phyloP scores from a whole-genome alignment of 1,139 yeast genomes.

The Hansenula lynferdii region DNA sequence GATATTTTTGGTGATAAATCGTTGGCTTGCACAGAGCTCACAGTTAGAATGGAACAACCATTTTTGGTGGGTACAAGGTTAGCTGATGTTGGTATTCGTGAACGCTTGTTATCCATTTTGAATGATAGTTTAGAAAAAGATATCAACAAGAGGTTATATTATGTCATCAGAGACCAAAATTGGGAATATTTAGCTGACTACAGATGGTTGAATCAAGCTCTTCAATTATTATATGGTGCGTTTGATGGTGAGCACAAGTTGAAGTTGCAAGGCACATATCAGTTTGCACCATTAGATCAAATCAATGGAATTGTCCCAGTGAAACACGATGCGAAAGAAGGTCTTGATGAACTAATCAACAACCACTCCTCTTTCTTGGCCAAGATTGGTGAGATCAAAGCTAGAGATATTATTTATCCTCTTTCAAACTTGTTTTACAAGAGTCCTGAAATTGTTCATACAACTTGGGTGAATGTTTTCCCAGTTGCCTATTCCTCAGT shows the following conservation, averaged over 20 bases:
- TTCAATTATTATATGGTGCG: constrained; percentile 80
- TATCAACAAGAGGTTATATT: constrained; percentile 73
- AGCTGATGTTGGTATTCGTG: constrained; percentile 70
- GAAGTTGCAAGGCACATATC: constrained; percentile 44
- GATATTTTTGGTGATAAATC: constrained; percentile 83
- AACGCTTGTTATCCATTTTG: constrained; percentile 74
- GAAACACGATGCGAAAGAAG: constrained; percentile 10
- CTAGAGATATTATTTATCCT: constrained; percentile 63
- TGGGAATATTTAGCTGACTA: constrained; percentile 95
- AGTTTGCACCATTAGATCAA: constrained; percentile 49
- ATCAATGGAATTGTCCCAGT: constrained; percentile 25
- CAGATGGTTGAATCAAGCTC: constrained; percentile 93
- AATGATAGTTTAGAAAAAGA: constrained; percentile 78
- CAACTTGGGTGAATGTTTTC: constrained; percentile 82
- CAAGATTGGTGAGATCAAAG: constrained; percentile 39
- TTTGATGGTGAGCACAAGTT: constrained; percentile 50
- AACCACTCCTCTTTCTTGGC: constrained; percentile 50
- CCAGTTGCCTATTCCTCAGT: constrained; percentile 74
- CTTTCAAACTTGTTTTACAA: constrained; percentile 79
- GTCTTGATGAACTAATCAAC: constrained; percentile 35
- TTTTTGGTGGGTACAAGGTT: constrained; percentile 90
- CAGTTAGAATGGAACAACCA: constrained; percentile 96
- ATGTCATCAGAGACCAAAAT: constrained; percentile 86
- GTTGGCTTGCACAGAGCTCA: constrained; percentile 79
- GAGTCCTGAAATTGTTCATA: constrained; percentile 72